These are phyloP conservation scores for Erodium texanum DNA, from an alignment of 441 rosid genomes.

Conservation along the genomic window DNA sequence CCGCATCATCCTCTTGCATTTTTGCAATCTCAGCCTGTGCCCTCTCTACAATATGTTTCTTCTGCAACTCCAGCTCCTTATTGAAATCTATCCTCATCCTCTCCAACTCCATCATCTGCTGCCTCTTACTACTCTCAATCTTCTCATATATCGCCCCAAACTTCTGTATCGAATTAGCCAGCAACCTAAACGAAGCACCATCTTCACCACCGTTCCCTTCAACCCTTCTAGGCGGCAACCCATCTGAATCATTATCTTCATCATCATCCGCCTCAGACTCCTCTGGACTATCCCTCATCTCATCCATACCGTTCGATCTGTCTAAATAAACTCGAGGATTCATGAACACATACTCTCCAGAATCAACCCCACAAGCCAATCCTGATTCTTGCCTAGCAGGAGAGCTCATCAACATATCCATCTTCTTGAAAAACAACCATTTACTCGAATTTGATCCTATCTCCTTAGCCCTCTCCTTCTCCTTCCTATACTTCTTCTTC, in stretches of 20 bases:
- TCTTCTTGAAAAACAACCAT: slow-evolving; percentile 73
- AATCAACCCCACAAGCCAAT: slow-evolving; percentile 82
- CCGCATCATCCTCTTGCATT: slow-evolving; percentile 19
- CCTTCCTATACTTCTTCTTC: slow-evolving; percentile 90
- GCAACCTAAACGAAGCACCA: slow-evolving; percentile 48
- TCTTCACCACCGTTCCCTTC: slow-evolving; percentile 41
- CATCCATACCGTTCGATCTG: slow-evolving; percentile 67
- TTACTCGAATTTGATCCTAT: slow-evolving; percentile 28
- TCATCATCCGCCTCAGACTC: slow-evolving; percentile 42
- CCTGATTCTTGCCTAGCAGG: slow-evolving; percentile 59
- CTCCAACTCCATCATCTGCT: slow-evolving; percentile 80
- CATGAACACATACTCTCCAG: slow-evolving; percentile 71
- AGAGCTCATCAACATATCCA: slow-evolving; percentile 61
- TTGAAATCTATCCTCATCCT: slow-evolving; percentile 88
- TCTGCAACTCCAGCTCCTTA: slow-evolving; percentile 75
- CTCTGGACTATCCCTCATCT: slow-evolving; percentile 85
- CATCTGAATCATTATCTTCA: slow-evolving; percentile 52
- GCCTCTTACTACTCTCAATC: slow-evolving; percentile 68
- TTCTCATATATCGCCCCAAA: slow-evolving; percentile 82
- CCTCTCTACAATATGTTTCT: slow-evolving; percentile 72
- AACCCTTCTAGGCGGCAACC: slow-evolving; percentile 55
- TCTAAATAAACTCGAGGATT: slow-evolving; percentile 54
- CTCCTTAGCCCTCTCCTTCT: slow-evolving; percentile 37
- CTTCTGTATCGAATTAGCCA: slow-evolving; percentile 70
- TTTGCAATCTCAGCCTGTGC: slow-evolving; percentile 69